Evolutionary conservation across 345 rosid species (phyloP).

Genomic region (Populus nigra): DNA sequence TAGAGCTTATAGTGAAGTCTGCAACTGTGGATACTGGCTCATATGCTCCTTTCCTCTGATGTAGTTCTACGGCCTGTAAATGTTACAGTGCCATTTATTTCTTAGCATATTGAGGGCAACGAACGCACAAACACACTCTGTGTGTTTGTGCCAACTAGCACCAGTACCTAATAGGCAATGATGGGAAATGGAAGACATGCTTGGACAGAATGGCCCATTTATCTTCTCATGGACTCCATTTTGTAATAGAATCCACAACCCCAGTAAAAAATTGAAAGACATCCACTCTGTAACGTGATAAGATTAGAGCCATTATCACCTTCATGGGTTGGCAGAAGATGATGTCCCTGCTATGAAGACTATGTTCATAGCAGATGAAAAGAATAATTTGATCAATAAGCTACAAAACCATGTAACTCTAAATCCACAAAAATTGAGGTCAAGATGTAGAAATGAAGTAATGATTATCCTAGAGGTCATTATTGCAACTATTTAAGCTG

Average conservation of each 20-base stretch:
- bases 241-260: constrained; percentile 9
- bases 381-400: constrained; percentile 2
- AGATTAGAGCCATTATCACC: constrained; percentile 35
- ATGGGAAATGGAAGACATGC: constrained; percentile 15
- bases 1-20: constrained; percentile 38
- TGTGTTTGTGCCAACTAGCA: constrained; percentile 41
- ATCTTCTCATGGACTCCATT: constrained; percentile 8
- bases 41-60: constrained; percentile 19
- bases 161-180: constrained; percentile 42
- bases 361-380: constrained; percentile 11
- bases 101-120: constrained; percentile 25
- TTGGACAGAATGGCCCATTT: constrained; percentile 29
- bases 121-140: constrained; percentile 30
- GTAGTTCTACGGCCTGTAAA: constrained; percentile 18
- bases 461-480: neutral
- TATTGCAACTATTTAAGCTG: neutral
- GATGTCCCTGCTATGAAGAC: constrained; percentile 32
- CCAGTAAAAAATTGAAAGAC: neutral
- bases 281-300: constrained; percentile 27
- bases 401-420: neutral
- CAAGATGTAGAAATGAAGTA: constrained; percentile 17
- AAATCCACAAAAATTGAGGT: neutral
- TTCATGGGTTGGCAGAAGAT: constrained; percentile 28
- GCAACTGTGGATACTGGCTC: constrained; percentile 17
- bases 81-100: constrained; percentile 10